A percentile compares a stretch with the other conserved stretches of the same genome.
phyloP scores from a whole-genome alignment of 2,329 filamentous ascomycete species.

The Paraconiothyrium brasiliense region DNA sequence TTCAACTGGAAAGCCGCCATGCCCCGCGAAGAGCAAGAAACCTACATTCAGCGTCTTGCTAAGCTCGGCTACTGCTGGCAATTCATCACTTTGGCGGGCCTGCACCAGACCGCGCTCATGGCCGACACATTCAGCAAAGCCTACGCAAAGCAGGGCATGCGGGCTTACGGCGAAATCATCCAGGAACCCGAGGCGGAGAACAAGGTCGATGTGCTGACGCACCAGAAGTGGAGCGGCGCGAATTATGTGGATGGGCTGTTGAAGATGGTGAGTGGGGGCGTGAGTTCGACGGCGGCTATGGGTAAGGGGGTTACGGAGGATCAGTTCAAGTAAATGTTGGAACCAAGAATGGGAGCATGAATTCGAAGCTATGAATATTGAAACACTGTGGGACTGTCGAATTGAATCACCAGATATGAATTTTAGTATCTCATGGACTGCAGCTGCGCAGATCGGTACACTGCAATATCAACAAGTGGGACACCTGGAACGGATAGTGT shows the following conservation, averaged over 20 bases:
- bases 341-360: too few relatives aligned
- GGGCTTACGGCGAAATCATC: conserved; percentile 94
- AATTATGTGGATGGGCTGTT: conserved; percentile 93
- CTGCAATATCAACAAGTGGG: too few relatives aligned
- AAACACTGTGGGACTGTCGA: too few relatives aligned
- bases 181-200: conserved; percentile 97
- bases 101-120: conserved; percentile 95
- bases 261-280: conserved; percentile 96
- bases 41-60: conserved; percentile 91
- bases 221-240: conserved; percentile 98
- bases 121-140: conserved; percentile 87
- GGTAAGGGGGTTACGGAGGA: conserved; percentile 97
- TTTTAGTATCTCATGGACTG: too few relatives aligned
- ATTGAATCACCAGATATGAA: too few relatives aligned
- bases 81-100: conserved; percentile 98
- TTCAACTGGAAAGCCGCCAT: conserved; percentile 99
- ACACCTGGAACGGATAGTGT: too few relatives aligned
- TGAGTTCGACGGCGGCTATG: conserved; percentile 94
- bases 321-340: conserved; percentile 73
- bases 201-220: conserved; percentile 92
- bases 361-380: neutral
- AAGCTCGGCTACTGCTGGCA: conserved; percentile 97
- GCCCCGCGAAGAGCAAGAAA: conserved; percentile 90
- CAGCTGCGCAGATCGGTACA: too few relatives aligned
- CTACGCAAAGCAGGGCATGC: conserved; percentile 86